These are phyloP conservation scores for Solanum neorickii DNA, from an alignment of 257 asterid species.

Conservation along the genomic window DNA sequence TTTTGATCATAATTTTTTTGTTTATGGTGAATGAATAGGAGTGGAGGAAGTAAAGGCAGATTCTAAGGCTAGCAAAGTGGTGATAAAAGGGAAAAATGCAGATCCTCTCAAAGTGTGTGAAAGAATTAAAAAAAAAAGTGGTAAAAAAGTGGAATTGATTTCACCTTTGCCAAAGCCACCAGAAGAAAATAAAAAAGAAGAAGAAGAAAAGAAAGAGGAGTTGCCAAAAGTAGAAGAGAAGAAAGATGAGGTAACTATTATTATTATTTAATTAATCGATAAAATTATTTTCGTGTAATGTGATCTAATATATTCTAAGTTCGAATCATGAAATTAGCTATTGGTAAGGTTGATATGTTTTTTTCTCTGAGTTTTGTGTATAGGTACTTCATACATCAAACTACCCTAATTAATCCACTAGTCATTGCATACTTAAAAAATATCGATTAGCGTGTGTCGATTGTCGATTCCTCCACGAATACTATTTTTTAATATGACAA, in stretches of 20 bases:
- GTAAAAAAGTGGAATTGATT: slow-evolving; percentile 54
- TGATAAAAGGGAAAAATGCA: slow-evolving; percentile 65
- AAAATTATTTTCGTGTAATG: background rate
- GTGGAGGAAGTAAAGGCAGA: slow-evolving; percentile 73
- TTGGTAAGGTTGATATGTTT: accelerated
- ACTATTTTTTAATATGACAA: background rate
- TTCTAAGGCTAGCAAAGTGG: slow-evolving; percentile 74
- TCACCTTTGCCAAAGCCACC: slow-evolving; percentile 68
- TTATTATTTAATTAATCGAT: background rate
- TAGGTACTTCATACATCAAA: background rate
- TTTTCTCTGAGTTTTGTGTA: background rate
- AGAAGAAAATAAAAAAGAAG: slow-evolving; percentile 5
- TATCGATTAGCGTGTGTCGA: background rate
- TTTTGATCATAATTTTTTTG: background rate
- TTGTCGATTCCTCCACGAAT: background rate
- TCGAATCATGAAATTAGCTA: background rate
- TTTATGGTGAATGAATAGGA: slow-evolving; percentile 23
- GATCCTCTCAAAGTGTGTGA: slow-evolving; percentile 73
- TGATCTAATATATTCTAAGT: background rate
- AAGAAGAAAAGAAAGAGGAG: slow-evolving; percentile 15
- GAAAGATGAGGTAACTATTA: slow-evolving; percentile 33
- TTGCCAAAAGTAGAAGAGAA: slow-evolving; percentile 21
- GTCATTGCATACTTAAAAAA: no score
- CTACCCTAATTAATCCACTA: background rate
- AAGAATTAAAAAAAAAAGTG: slow-evolving; percentile 59